Conservation (phyloP, 768 basidiomycete species). For the Calocybe cyanea region DNA sequence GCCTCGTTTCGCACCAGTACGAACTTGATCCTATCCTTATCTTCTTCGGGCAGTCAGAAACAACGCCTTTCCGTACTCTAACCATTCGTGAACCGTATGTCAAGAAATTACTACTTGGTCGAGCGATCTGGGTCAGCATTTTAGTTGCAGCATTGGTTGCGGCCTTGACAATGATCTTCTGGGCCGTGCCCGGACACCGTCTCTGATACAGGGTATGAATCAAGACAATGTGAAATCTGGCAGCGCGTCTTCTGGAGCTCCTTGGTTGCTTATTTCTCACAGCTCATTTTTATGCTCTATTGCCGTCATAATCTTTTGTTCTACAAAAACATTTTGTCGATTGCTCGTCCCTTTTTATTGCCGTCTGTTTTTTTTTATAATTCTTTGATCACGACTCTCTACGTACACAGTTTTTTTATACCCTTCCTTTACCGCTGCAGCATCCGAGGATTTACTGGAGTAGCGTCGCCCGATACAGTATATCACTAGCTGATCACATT, state of each 20-base stretch:
- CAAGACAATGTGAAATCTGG: conserved; percentile 12
- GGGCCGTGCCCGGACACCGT: conserved; percentile 92
- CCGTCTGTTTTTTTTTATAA: conserved; percentile 28
- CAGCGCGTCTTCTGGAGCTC: conserved; percentile 10
- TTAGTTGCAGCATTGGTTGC: conserved; percentile 75
- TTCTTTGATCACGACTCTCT: too few species aligned
- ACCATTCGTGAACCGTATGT: conserved; percentile 93
- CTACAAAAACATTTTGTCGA: conserved; percentile 2
- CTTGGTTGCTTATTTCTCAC: conserved; percentile 5
- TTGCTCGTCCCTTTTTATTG: conserved; percentile 16
- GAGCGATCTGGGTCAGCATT: conserved; percentile 87
- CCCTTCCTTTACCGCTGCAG: conserved; percentile 11
- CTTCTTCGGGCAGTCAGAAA: conserved; percentile 91
- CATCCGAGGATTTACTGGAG: conserved; percentile 11
- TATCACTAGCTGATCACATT: not conserved
- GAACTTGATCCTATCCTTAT: conserved; percentile 96
- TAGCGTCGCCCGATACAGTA: conserved; percentile 10
- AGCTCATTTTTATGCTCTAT: conserved; percentile 10
- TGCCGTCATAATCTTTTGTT: conserved; percentile 13
- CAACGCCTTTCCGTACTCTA: conserved; percentile 93
- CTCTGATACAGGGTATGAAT: conserved; percentile 39
- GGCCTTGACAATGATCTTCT: conserved; percentile 87
- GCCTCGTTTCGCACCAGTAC: conserved; percentile 94
- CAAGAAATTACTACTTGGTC: conserved; percentile 80
- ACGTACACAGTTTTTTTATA: conserved; percentile 18